These are phyloP conservation scores for Penicillium sp. DNA, from an alignment of 2,329 filamentous ascomycete species.

Conservation along the genomic window DNA sequence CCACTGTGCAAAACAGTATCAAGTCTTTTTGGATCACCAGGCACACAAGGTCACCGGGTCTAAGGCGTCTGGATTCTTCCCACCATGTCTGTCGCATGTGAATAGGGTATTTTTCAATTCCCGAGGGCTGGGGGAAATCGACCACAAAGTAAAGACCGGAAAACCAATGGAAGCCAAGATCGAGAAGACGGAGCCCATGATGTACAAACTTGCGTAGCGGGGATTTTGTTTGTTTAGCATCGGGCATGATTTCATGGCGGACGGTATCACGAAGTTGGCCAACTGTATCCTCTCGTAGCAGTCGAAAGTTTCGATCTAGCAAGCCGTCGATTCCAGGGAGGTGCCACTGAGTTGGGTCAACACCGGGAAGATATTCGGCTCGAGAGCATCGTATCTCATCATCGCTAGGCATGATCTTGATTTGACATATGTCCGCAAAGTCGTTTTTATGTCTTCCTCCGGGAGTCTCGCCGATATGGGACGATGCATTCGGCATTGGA, in stretches of 20 bases:
- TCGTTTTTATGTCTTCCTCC: slow-evolving; percentile 44
- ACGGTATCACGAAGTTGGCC: slow-evolving; percentile 36
- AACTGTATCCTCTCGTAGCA: slow-evolving; percentile 39
- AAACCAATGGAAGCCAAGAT: slow-evolving; percentile 20
- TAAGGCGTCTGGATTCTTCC: slow-evolving; percentile 32
- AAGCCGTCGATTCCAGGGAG: slow-evolving; percentile 28
- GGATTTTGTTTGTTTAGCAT: slow-evolving; percentile 2
- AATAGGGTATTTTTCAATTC: slow-evolving; percentile 7
- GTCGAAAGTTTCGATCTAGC: slow-evolving; percentile 41
- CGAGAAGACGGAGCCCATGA: slow-evolving; percentile 1
- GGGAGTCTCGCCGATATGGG: slow-evolving; percentile 13
- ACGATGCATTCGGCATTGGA: background rate
- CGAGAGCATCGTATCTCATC: slow-evolving; percentile 35
- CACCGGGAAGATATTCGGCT: slow-evolving; percentile 36
- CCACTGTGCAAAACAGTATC: slow-evolving; percentile 31
- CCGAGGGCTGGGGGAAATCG: slow-evolving; percentile 26
- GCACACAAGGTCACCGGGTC: slow-evolving; percentile 32
- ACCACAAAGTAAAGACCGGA: slow-evolving; percentile 24
- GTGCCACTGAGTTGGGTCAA: slow-evolving; percentile 33
- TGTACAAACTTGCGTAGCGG: slow-evolving; percentile 16
- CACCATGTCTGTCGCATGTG: slow-evolving; percentile 29
- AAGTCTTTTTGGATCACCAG: slow-evolving; percentile 20
- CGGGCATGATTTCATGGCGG: slow-evolving; percentile 12
- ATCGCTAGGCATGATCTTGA: slow-evolving; percentile 39
- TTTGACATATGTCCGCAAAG: slow-evolving; percentile 32